phyloP scores from a whole-genome alignment of 257 asterid species.

The Craterostigma plantagineum region DNA sequence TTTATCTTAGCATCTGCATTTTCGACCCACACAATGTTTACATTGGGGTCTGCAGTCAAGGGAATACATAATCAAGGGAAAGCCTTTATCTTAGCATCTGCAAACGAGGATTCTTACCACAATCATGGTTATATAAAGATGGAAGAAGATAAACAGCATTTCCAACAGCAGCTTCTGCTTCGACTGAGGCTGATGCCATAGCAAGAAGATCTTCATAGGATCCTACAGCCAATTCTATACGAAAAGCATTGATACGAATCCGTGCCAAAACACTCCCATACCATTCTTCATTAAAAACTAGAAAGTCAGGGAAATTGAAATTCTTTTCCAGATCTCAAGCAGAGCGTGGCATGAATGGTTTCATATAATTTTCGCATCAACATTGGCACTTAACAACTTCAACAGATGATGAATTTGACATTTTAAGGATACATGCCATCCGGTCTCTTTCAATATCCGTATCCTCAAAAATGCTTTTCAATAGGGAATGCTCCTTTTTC shows the following conservation, averaged over 20 bases:
- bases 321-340: constrained; percentile 5
- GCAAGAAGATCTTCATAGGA: constrained; percentile 60
- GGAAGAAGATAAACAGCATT: constrained; percentile 73
- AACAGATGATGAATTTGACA: constrained; percentile 3
- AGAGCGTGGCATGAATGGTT: constrained; percentile 3
- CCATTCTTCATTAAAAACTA: constrained; percentile 84
- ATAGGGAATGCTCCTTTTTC: constrained; percentile 40
- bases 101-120: constrained; percentile 37
- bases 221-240: constrained; percentile 54
- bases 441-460: constrained; percentile 23
- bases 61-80: constrained; percentile 1
- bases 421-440: constrained; percentile 50
- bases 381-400: not conserved
- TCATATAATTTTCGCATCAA: not conserved
- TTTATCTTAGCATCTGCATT: constrained; percentile 38
- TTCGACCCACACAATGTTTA: constrained; percentile 53
- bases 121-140: constrained; percentile 76
- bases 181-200: constrained; percentile 63
- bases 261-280: constrained; percentile 52
- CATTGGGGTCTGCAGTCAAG: constrained; percentile 58
- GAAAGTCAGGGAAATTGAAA: constrained; percentile 29
- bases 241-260: constrained; percentile 74
- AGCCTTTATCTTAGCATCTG: constrained; percentile 1
- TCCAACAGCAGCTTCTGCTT: constrained; percentile 76
- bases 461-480: constrained; percentile 33